These are phyloP conservation scores for Blastocystis sp. DNA, from an alignment of 352 stramenopile species.

Conservation along the genomic window DNA sequence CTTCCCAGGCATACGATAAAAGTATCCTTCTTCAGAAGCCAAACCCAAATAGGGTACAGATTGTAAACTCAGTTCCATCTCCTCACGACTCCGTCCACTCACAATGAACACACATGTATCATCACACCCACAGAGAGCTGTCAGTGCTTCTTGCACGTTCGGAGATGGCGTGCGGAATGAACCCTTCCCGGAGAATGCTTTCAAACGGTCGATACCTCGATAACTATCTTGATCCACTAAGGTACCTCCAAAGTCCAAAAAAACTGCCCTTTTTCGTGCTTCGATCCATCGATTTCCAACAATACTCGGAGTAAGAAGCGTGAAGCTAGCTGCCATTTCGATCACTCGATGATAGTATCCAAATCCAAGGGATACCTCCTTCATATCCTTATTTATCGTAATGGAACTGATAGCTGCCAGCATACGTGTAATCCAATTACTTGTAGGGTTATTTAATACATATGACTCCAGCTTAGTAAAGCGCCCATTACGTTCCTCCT, in stretches of 20 bases:
- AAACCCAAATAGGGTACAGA: constrained; percentile 89
- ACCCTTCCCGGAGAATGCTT: constrained; percentile 71
- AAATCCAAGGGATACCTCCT: constrained; percentile 82
- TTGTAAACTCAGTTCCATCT: constrained; percentile 87
- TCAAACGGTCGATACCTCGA: constrained; percentile 28
- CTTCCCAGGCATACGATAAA: constrained; percentile 87
- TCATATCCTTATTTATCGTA: constrained; percentile 87
- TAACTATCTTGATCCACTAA: constrained; percentile 83
- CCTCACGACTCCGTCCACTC: constrained; percentile 88
- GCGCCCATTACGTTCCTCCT: constrained; percentile 73
- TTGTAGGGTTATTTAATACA: constrained; percentile 88
- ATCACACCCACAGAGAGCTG: constrained; percentile 71
- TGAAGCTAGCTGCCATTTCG: constrained; percentile 91
- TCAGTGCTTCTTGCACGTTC: constrained; percentile 10
- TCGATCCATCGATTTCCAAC: constrained; percentile 84
- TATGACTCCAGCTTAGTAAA: constrained; percentile 82
- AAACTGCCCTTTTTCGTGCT: constrained; percentile 81
- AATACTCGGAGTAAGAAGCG: constrained; percentile 84
- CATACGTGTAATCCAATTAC: constrained; percentile 92
- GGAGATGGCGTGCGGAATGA: constrained; percentile 12
- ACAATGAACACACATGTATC: constrained; percentile 94
- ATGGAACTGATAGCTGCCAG: constrained; percentile 87
- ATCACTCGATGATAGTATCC: constrained; percentile 91
- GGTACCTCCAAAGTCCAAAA: constrained; percentile 97
- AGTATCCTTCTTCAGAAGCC: constrained; percentile 95